A percentile compares a stretch with the other conserved stretches of the same genome.
Evolutionary conservation across 164 flowering plant genomes (phyloP).

Genomic region (Warburgia ugandensis): DNA sequence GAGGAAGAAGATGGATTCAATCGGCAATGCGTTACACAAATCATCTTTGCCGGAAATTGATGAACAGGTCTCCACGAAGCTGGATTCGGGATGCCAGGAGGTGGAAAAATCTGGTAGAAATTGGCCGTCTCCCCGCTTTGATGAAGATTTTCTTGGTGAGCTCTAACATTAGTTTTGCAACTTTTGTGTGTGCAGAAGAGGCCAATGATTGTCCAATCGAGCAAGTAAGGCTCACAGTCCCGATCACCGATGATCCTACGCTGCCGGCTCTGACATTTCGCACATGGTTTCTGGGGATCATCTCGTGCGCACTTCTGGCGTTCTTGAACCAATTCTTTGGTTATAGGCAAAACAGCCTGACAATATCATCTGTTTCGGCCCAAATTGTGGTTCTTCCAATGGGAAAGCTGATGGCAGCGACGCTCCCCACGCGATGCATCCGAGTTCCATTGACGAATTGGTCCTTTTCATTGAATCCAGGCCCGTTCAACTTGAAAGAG

Average conservation of each 20-base stretch:
- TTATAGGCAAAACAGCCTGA: slow-evolving; percentile 2
- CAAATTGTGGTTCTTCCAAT: slow-evolving; percentile 9
- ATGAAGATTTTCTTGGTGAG: too few species aligned
- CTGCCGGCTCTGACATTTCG: slow-evolving; percentile 16
- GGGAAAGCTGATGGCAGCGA: slow-evolving; percentile 10
- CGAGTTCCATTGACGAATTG: neutral
- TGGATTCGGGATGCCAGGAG: too few species aligned
- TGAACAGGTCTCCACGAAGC: too few species aligned
- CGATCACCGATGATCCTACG: slow-evolving; percentile 9
- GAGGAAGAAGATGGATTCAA: too few species aligned
- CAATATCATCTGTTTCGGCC: slow-evolving; percentile 5
- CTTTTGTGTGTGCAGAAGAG: slow-evolving; percentile 1
- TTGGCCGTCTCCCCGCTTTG: too few species aligned
- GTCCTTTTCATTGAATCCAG: slow-evolving; percentile 11
- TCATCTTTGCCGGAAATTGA: too few species aligned
- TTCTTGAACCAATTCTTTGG: slow-evolving; percentile 12
- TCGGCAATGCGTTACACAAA: too few species aligned
- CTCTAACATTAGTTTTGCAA: too few species aligned
- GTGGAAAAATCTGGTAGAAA: too few species aligned
- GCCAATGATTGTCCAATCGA: slow-evolving; percentile 9
- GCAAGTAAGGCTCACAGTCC: slow-evolving; percentile 13
- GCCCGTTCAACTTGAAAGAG: slow-evolving; percentile 16
- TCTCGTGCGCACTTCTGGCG: neutral
- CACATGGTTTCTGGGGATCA: slow-evolving; percentile 14
- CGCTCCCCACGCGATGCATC: slow-evolving; percentile 5